A percentile compares a stretch with the other conserved stretches of the same genome.
Evolutionary conservation across 257 asterid species (phyloP).

Genomic region (Jasminum sambac): DNA sequence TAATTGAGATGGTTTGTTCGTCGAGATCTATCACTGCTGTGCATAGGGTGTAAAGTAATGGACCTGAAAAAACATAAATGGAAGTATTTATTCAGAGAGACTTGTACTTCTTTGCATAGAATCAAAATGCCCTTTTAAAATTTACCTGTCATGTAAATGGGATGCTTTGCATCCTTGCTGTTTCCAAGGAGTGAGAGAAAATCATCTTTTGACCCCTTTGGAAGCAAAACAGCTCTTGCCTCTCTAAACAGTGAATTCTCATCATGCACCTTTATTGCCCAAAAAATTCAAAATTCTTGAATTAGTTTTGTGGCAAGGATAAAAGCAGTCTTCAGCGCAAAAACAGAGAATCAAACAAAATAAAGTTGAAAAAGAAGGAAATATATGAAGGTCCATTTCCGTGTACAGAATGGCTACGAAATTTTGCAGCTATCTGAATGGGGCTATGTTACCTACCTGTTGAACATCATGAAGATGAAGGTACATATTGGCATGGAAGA

Average conservation of each 20-base stretch:
- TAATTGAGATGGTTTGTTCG: constrained; percentile 40
- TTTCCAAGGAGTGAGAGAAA: constrained; percentile 71
- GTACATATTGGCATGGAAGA: constrained; percentile 88
- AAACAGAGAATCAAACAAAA: background rate
- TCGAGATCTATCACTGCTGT: constrained; percentile 44
- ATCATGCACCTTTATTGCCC: constrained; percentile 55
- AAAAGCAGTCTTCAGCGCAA: background rate
- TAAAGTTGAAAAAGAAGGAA: background rate
- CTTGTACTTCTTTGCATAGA: background rate
- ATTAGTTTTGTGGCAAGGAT: background rate
- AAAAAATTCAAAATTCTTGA: constrained; percentile 10
- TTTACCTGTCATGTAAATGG: constrained; percentile 81
- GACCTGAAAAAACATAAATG: constrained; percentile 49
- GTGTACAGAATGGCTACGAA: background rate
- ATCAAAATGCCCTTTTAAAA: background rate
- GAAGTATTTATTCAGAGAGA: background rate
- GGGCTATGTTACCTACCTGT: constrained; percentile 53
- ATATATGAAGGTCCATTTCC: background rate
- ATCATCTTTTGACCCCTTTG: constrained; percentile 56
- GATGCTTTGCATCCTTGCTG: constrained; percentile 45
- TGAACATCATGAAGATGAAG: constrained; percentile 76
- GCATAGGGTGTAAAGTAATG: constrained; percentile 57
- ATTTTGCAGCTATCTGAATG: background rate
- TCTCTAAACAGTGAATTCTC: constrained; percentile 74
- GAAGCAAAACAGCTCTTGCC: constrained; percentile 58